phyloP scores from a whole-genome alignment of 2,329 filamentous ascomycete genomes.

The Aotearoamyces nothofagi region DNA sequence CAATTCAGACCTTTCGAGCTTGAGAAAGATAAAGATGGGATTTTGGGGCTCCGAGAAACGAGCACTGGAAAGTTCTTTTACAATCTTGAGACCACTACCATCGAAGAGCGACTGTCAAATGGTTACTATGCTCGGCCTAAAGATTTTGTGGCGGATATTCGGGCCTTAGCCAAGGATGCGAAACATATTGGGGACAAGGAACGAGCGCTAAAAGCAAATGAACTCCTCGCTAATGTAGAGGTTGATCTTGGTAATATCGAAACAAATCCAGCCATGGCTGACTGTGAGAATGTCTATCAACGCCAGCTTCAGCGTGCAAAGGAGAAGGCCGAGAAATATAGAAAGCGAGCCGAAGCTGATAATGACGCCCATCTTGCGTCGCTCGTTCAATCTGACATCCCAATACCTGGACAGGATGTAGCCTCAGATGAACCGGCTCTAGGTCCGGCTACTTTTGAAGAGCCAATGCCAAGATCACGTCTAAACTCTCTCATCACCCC shows the following conservation, averaged over 20 bases:
- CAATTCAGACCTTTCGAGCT: slow-evolving; percentile 66
- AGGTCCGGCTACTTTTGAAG: slow-evolving; percentile 46
- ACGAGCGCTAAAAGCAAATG: slow-evolving; percentile 72
- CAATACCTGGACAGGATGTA: slow-evolving; percentile 7
- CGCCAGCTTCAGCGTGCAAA: slow-evolving; percentile 53
- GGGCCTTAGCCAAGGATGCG: slow-evolving; percentile 70
- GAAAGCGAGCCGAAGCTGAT: slow-evolving; percentile 26
- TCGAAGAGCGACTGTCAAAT: slow-evolving; percentile 92
- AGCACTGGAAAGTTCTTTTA: slow-evolving; percentile 78
- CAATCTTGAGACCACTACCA: slow-evolving; percentile 83
- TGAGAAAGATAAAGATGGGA: slow-evolving; percentile 63
- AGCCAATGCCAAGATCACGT: slow-evolving; percentile 38
- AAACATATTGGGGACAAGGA: slow-evolving; percentile 72
- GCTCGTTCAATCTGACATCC: slow-evolving; percentile 33
- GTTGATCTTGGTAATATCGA: slow-evolving; percentile 77
- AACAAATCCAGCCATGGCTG: slow-evolving; percentile 46
- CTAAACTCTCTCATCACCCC: slow-evolving; percentile 13
- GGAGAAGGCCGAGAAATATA: slow-evolving; percentile 41
- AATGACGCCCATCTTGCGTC: slow-evolving; percentile 6
- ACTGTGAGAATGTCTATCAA: slow-evolving; percentile 72
- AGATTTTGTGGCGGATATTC: slow-evolving; percentile 82
- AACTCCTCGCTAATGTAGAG: slow-evolving; percentile 84
- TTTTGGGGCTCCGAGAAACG: slow-evolving; percentile 60
- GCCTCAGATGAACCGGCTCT: slow-evolving; percentile 32
- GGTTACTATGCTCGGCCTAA: slow-evolving; percentile 86